These are phyloP conservation scores for Mucuna pruriens DNA, from an alignment of 306 rosid species.

Conservation along the genomic window DNA sequence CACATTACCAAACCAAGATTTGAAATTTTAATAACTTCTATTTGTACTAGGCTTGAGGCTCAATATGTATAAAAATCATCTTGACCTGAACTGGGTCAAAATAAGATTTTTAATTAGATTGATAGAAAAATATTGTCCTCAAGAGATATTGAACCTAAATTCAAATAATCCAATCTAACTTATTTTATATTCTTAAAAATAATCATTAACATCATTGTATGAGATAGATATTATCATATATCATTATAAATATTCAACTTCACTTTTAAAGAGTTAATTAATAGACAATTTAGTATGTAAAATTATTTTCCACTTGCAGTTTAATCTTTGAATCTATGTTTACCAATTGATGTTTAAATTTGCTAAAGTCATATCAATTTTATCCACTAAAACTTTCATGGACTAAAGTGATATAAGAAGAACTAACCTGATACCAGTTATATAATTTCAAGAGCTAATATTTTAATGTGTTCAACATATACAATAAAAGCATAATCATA, in stretches of 20 bases:
- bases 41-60: too few species aligned
- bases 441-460: neutral
- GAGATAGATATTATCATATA: too few species aligned
- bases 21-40: too few species aligned
- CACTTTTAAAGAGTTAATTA: neutral
- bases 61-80: too few species aligned
- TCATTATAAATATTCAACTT: too few species aligned
- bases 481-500: neutral
- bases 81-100: too few species aligned
- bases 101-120: too few species aligned
- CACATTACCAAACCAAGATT: neutral
- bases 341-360: neutral
- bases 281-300: neutral
- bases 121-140: too few species aligned
- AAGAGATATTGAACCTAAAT: too few species aligned
- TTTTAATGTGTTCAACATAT: neutral
- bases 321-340: neutral
- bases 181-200: too few species aligned
- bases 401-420: neutral
- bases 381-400: neutral
- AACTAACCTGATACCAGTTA: neutral
- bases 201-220: too few species aligned
- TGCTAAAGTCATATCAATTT: neutral
- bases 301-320: neutral
- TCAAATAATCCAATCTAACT: too few species aligned